These are phyloP conservation scores for Mortierella hygrophila DNA, from an alignment of 192 early-diverging fungal genomes.

Conservation along the genomic window DNA sequence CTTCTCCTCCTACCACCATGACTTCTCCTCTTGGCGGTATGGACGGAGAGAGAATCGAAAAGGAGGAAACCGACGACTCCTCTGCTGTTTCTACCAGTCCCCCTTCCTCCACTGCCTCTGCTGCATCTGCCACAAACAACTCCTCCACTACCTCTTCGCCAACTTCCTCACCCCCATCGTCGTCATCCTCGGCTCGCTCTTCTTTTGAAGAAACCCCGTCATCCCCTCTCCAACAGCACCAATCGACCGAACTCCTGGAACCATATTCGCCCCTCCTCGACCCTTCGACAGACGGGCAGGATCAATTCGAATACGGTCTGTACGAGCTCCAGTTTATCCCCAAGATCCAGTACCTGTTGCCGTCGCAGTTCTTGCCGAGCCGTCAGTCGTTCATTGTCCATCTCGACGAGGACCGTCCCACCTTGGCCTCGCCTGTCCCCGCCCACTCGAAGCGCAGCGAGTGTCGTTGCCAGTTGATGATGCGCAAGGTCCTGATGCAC, in stretches of 20 bases:
- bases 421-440: constrained; percentile 41
- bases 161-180: constrained; percentile 2
- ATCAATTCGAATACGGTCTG: constrained; percentile 52
- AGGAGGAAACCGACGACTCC: constrained; percentile 25
- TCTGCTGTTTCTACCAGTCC: not conserved
- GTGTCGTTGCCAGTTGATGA: constrained; percentile 54
- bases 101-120: not conserved
- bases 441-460: constrained; percentile 28
- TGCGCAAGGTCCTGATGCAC: constrained; percentile 51
- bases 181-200: not conserved
- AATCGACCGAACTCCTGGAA: constrained; percentile 21
- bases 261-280: constrained; percentile 48
- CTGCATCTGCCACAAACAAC: not conserved
- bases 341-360: constrained; percentile 43
- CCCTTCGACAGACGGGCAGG: constrained; percentile 41
- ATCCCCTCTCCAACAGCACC: not conserved
- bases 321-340: constrained; percentile 53
- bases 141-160: not conserved
- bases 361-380: constrained; percentile 40
- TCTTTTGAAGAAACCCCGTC: constrained; percentile 9
- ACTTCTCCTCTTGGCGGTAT: constrained; percentile 1
- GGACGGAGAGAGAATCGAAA: constrained; percentile 19
- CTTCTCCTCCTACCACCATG: not conserved
- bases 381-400: constrained; percentile 50
- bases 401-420: constrained; percentile 50